Evolutionary conservation across 83 land plant species (phyloP).

Genomic region (Diphasiastrum complanatum): DNA sequence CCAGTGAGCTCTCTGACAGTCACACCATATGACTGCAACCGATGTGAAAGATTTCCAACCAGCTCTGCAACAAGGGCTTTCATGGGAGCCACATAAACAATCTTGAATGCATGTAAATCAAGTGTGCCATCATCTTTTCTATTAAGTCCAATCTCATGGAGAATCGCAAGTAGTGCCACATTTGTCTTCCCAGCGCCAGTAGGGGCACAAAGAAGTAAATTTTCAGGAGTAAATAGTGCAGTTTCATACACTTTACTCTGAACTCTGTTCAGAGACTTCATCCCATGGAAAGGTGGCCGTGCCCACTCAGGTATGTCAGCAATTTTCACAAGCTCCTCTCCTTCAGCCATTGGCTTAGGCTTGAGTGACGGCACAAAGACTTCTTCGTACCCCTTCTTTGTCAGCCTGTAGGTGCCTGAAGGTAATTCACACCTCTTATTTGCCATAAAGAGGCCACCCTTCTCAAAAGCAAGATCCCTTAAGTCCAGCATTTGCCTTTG

Average conservation of each 20-base stretch:
- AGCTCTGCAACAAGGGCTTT: conserved; percentile 12
- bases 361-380: conserved; percentile 5
- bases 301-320: conserved; percentile 8
- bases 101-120: conserved; percentile 1
- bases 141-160: conserved; percentile 1
- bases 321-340: conserved; percentile 10
- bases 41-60: conserved; percentile 5
- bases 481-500: no score
- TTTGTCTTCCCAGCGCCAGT: conserved; percentile 17
- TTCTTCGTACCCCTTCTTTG: conserved; percentile 9
- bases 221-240: background rate
- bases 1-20: conserved; percentile 4
- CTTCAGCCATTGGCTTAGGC: conserved; percentile 14
- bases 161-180: conserved; percentile 6
- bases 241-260: conserved; percentile 14
- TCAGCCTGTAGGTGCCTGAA: background rate
- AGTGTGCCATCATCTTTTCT: background rate
- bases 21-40: conserved; percentile 1
- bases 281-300: conserved; percentile 6
- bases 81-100: conserved; percentile 14
- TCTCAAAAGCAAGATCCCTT: conserved; percentile 11
- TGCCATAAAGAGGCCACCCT: conserved; percentile 12
- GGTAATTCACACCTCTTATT: conserved; percentile 11
- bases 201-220: no score
- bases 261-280: conserved; percentile 8